Conservation (phyloP, 257 asterid species). For the Plantago ovata region DNA sequence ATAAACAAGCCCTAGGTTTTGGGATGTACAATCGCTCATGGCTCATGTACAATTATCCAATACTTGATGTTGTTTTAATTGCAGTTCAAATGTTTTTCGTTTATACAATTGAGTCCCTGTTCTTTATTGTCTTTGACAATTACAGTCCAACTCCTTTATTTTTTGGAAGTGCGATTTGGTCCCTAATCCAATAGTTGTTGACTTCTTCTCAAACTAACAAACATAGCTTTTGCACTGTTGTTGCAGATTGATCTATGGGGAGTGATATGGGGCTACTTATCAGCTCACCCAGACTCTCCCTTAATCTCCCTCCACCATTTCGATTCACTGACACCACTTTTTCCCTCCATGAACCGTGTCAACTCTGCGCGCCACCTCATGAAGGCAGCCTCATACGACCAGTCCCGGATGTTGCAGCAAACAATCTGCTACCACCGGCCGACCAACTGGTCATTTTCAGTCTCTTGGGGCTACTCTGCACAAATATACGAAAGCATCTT, state of each 20-base stretch:
- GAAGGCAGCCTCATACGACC: constrained; percentile 37
- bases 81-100: too few relatives aligned
- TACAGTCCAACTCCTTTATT: too few relatives aligned
- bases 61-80: too few relatives aligned
- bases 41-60: too few relatives aligned
- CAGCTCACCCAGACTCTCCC: constrained; percentile 47
- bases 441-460: constrained; percentile 50
- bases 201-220: too few relatives aligned
- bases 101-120: too few relatives aligned
- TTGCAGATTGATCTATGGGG: constrained; percentile 52
- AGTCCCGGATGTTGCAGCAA: constrained; percentile 50
- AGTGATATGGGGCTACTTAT: constrained; percentile 52
- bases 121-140: too few relatives aligned
- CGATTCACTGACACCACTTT: constrained; percentile 41
- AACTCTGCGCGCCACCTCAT: constrained; percentile 46
- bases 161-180: too few relatives aligned
- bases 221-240: too few relatives aligned
- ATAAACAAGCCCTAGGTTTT: too few relatives aligned
- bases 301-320: constrained; percentile 60
- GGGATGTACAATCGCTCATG: too few relatives aligned
- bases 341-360: constrained; percentile 33
- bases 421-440: constrained; percentile 41
- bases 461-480: constrained; percentile 47
- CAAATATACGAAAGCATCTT: constrained; percentile 36
- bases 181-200: too few relatives aligned